Percentiles rank a stretch among this genome's conserved stretches.
Conservation (phyloP, 2,329 filamentous ascomycete genomes). For the Aspergillus proliferans region DNA sequence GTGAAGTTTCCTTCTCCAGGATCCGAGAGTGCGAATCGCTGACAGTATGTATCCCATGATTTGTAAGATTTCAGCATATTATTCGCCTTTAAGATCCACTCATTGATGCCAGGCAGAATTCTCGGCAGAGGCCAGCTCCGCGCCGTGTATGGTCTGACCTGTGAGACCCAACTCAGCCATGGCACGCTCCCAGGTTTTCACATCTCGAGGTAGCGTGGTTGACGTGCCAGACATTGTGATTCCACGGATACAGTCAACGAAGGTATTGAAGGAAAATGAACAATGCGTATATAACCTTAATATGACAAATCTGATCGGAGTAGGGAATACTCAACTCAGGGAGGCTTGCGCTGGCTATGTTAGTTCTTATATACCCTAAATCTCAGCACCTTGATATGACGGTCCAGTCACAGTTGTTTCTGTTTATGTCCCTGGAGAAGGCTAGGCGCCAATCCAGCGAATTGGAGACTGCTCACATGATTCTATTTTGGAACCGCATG, state of each 20-base stretch:
- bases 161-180: background rate
- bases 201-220: background rate
- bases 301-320: background rate
- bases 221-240: background rate
- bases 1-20: slow-evolving; percentile 1
- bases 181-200: background rate
- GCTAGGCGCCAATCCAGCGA: no score
- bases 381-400: background rate
- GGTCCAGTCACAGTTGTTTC: background rate
- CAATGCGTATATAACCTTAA: background rate
- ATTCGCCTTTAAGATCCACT: background rate
- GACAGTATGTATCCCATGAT: slow-evolving; percentile 1
- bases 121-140: slow-evolving; percentile 2
- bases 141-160: slow-evolving; percentile 3
- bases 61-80: background rate
- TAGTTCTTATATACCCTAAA: background rate
- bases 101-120: background rate
- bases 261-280: background rate
- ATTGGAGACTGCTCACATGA: no score
- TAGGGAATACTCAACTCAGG: background rate
- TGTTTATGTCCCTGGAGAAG: no score
- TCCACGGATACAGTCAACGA: background rate
- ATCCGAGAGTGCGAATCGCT: background rate
- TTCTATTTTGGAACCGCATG: no score
- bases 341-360: background rate